Evolutionary conservation across 2,329 filamentous ascomycete species (phyloP).

Genomic region (Tolypocladium ovalisporum): DNA sequence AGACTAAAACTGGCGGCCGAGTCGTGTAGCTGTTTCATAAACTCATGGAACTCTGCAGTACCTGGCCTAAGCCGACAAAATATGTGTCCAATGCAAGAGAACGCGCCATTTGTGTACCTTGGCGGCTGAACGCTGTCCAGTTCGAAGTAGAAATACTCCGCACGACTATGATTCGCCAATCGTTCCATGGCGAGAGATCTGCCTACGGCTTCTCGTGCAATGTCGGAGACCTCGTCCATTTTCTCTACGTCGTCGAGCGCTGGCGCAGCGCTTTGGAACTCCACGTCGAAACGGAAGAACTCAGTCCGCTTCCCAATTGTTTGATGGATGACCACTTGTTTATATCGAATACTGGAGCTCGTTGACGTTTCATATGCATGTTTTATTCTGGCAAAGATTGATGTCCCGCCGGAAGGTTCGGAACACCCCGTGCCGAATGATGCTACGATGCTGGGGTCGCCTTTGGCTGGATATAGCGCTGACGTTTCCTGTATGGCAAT

Average conservation of each 20-base stretch:
- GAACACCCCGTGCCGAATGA: conserved; percentile 8
- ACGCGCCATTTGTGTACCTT: neutral
- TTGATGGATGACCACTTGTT: conserved; percentile 5
- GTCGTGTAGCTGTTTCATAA: neutral
- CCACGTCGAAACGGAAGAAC: neutral
- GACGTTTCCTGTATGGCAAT: conserved; percentile 9
- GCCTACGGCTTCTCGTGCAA: neutral
- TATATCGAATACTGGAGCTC: conserved; percentile 5
- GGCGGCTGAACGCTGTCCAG: neutral
- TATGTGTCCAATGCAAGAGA: neutral
- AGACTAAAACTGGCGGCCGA: neutral
- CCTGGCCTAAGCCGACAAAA: neutral
- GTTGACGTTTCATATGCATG: conserved; percentile 4
- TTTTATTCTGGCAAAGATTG: conserved; percentile 2
- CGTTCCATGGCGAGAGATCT: neutral
- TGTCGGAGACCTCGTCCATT: neutral
- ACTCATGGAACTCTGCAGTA: neutral
- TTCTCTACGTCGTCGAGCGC: neutral
- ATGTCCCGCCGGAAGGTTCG: neutral
- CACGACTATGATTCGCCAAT: neutral
- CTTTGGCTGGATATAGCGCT: neutral
- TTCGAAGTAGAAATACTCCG: neutral
- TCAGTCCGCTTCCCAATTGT: conserved; percentile 1
- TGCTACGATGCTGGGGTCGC: conserved; percentile 9
- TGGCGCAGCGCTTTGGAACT: neutral